Evolutionary conservation across 164 flowering plant genomes (phyloP), one percentile per base, ranked within the genome.

Genomic region (Tetracentron sinense): DNA sequence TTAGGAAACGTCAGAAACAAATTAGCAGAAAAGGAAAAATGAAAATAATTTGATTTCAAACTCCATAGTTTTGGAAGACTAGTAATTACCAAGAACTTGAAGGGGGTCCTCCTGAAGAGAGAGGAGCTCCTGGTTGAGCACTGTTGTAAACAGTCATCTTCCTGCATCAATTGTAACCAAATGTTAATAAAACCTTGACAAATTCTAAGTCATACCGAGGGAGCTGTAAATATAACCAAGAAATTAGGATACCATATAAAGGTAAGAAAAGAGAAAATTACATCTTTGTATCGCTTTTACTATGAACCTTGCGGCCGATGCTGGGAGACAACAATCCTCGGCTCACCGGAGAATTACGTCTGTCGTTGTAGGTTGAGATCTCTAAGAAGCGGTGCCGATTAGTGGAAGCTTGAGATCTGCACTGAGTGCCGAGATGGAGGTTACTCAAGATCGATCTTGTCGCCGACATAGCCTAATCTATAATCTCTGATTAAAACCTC

Each of bases 31-130:
- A 46, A 8, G 19, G 12, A 38, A 29, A 17, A 28, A n/a, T n/a
- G 17, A 0, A 22, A 16, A 47, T 49, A 21, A 56, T 64, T 19
- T n/a, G n/a, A n/a, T n/a, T n/a, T n/a, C n/a, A n/a, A n/a, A n/a
- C n/a, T n/a, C n/a, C n/a, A n/a, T n/a, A n/a, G n/a, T n/a, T n/a
- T n/a, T n/a, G n/a, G n/a, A n/a, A n/a, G n/a, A n/a, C n/a, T n/a
- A n/a, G n/a, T 25, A 31, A 46, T 61, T 69, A 74, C 78, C 80
- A 76, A 26, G 71, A 67, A 54, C 55, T 63, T 2, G 76, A 46
- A 59, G 74, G 56, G 31, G 69, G 62, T 33, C 35, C 64, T 0
- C 6, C 10, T 33, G 38, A 33, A 10, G n/a, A n/a, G n/a, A n/a
- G n/a, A n/a, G 72, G 56, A 44, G 78, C 61, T 27, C 69, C 76